Percentiles rank a stretch among this genome's conserved stretches.
phyloP scores from a whole-genome alignment of 2,329 filamentous ascomycete genomes.

The Dothistroma pini region DNA sequence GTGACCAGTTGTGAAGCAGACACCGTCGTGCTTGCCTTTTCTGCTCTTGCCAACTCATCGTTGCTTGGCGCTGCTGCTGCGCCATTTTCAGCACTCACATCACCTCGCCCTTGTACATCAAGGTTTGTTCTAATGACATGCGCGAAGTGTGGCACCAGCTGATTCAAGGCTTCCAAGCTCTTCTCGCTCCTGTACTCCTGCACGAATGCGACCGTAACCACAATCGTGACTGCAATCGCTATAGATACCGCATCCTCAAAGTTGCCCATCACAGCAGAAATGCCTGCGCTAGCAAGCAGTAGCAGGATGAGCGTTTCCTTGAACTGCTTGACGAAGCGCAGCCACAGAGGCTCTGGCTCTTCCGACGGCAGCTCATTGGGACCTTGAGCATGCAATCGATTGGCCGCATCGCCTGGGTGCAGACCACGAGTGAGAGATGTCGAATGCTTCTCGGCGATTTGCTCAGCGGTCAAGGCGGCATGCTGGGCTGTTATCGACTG shows the following conservation, averaged over 20 bases:
- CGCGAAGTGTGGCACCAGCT: conserved; percentile 90
- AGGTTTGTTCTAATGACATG: conserved; percentile 69
- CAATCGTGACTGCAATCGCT: conserved; percentile 91
- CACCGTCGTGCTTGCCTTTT: conserved; percentile 75
- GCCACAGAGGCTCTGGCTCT: conserved; percentile 87
- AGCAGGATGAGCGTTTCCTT: conserved; percentile 92
- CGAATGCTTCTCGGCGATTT: conserved; percentile 71
- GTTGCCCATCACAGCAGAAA: conserved; percentile 89
- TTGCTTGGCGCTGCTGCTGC: conserved; percentile 51
- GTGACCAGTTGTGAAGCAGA: conserved; percentile 84
- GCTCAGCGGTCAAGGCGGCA: conserved; percentile 67
- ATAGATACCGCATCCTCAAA: conserved; percentile 95
- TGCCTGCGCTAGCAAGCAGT: conserved; percentile 80
- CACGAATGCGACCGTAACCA: conserved; percentile 91
- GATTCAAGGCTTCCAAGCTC: conserved; percentile 89
- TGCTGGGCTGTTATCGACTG: conserved; percentile 50
- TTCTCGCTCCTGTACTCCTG: conserved; percentile 98
- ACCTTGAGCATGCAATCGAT: conserved; percentile 74
- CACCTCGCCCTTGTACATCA: conserved; percentile 21
- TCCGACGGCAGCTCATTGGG: conserved; percentile 95
- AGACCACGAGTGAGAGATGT: conserved; percentile 84
- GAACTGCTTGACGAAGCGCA: conserved; percentile 94
- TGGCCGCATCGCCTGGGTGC: conserved; percentile 73
- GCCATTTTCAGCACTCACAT: conserved; percentile 35
- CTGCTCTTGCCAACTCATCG: conserved; percentile 59